These are phyloP conservation scores for Phyllosticta citrichinensis DNA, from an alignment of 2,329 filamentous ascomycete genomes.

Conservation along the genomic window DNA sequence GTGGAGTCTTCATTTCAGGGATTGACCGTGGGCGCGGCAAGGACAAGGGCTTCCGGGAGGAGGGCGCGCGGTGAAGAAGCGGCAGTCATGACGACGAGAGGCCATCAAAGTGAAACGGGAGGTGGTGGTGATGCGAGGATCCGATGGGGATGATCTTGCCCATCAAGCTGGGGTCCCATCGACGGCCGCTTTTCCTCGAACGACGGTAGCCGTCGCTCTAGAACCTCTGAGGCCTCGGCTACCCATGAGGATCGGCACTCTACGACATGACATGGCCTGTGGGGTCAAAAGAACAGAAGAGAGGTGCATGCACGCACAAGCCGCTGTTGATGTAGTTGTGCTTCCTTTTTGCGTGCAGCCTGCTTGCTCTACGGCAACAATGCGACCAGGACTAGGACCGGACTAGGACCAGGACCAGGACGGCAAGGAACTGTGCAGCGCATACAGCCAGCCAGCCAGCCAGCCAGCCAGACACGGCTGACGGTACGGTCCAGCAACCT, in stretches of 20 bases:
- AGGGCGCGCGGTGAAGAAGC: constrained; percentile 4
- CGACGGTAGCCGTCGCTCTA: not conserved
- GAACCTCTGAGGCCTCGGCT: not conserved
- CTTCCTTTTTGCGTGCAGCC: no score
- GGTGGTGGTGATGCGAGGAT: constrained; percentile 7
- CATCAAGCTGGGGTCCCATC: constrained; percentile 3
- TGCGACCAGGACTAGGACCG: no score
- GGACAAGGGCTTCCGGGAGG: not conserved
- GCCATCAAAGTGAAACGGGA: constrained; percentile 8
- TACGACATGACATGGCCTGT: not conserved
- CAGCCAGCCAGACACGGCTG: no score
- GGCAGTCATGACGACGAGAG: constrained; percentile 3
- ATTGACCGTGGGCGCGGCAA: not conserved
- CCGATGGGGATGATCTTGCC: constrained; percentile 6
- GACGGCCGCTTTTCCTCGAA: not conserved
- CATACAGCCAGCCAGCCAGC: no score
- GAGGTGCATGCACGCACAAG: no score
- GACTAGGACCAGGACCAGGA: no score
- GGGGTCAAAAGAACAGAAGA: not conserved
- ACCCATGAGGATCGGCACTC: not conserved
- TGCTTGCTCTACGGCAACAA: no score
- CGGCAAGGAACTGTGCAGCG: no score
- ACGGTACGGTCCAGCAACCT: no score
- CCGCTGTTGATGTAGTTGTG: no score
- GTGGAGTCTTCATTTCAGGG: not conserved